Percentiles rank a stretch among this genome's conserved stretches.
These are phyloP conservation scores for Cystobasidium onofrii DNA, from an alignment of 768 basidiomycete genomes.

Conservation along the genomic window DNA sequence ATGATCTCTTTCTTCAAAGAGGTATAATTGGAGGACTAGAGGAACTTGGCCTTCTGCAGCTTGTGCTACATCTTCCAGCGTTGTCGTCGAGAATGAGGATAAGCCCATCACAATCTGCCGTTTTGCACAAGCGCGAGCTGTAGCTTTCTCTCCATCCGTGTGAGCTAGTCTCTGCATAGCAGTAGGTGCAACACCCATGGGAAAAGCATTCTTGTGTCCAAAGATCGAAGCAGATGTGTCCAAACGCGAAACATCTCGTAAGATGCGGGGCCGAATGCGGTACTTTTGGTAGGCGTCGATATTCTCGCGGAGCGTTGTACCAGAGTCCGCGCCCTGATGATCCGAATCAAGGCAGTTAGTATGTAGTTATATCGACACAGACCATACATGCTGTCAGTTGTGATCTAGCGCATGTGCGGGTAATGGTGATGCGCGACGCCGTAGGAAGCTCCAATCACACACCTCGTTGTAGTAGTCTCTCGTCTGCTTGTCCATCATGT, in stretches of 20 bases:
- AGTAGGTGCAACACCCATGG: constrained; percentile 31
- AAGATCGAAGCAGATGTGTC: constrained; percentile 23
- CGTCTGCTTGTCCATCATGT: constrained; percentile 31
- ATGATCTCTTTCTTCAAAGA: constrained; percentile 34
- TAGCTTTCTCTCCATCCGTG: constrained; percentile 26
- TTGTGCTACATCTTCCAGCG: constrained; percentile 29
- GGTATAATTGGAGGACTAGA: constrained; percentile 35
- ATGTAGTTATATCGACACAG: too few species aligned
- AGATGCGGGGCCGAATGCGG: constrained; percentile 33
- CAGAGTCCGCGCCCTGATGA: constrained; percentile 27
- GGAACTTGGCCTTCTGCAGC: constrained; percentile 13
- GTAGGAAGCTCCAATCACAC: not conserved
- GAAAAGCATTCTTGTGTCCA: constrained; percentile 30
- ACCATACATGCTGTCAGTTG: not conserved
- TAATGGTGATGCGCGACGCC: too few species aligned
- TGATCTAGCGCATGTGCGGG: not conserved
- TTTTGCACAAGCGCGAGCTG: constrained; percentile 19
- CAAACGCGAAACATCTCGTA: constrained; percentile 26
- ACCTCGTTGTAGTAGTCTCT: constrained; percentile 34
- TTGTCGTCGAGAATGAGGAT: constrained; percentile 25
- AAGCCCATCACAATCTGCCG: constrained; percentile 23
- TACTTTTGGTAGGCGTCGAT: constrained; percentile 31
- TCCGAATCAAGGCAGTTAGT: too few species aligned
- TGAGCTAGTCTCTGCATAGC: constrained; percentile 33
- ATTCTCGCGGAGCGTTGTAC: constrained; percentile 28